phyloP scores from a whole-genome alignment of 139 green algal species.

The Chlorella sp. region DNA sequence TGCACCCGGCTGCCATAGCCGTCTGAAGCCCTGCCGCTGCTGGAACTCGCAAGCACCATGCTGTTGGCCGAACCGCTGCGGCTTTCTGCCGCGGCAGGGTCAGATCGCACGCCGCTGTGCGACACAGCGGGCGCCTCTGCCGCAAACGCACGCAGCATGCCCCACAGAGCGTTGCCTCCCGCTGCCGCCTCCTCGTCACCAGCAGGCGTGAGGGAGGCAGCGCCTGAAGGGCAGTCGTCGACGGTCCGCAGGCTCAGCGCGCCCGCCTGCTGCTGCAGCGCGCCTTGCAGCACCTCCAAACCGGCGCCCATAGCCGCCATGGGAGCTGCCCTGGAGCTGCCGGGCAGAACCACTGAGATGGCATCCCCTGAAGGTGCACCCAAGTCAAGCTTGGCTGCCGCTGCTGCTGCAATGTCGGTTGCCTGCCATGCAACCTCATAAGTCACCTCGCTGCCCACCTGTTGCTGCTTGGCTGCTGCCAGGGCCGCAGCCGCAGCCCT shows the following conservation, averaged over 20 bases:
- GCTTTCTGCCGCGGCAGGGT: background rate
- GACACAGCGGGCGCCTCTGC: constrained; percentile 37
- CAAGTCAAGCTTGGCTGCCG: background rate
- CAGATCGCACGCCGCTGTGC: background rate
- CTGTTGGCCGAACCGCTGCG: too few species aligned
- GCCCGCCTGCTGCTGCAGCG: background rate
- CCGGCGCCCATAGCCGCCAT: background rate
- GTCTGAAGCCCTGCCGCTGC: constrained; percentile 24
- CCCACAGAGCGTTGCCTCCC: constrained; percentile 33
- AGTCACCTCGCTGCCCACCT: constrained; percentile 18
- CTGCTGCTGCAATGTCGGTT: background rate
- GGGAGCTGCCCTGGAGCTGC: background rate
- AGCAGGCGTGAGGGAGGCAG: background rate
- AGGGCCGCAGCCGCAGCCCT: background rate
- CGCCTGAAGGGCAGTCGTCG: background rate
- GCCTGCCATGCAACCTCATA: constrained; percentile 39
- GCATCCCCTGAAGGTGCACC: too few species aligned
- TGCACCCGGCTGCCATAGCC: constrained; percentile 46
- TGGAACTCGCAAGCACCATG: background rate
- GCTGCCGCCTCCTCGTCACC: background rate
- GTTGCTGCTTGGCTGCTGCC: background rate
- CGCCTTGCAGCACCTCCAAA: constrained; percentile 9
- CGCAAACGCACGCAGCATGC: constrained; percentile 58
- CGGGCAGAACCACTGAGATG: background rate
- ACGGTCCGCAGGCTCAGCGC: background rate